A percentile compares a stretch with the other conserved stretches of the same genome.
phyloP scores from a whole-genome alignment of 1,284 basidiomycete species.

The Pseudozyma sp. region DNA sequence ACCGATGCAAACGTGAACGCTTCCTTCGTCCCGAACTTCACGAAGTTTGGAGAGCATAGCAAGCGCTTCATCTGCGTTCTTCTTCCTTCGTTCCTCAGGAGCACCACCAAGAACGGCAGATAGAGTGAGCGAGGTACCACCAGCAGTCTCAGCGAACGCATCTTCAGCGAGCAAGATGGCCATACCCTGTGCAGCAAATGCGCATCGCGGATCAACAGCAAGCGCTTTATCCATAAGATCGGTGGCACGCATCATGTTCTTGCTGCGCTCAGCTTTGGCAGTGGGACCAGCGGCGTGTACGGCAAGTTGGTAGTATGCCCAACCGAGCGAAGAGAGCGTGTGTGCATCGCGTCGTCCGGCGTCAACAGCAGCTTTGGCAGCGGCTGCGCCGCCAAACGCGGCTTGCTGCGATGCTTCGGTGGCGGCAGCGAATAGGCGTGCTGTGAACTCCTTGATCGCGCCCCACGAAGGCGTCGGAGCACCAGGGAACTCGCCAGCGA shows the following conservation, averaged over 20 bases:
- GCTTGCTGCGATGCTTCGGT: slow-evolving; percentile 36
- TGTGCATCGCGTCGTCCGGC: slow-evolving; percentile 61
- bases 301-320: slow-evolving; percentile 67
- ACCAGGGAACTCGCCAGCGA: slow-evolving; percentile 63
- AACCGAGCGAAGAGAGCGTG: slow-evolving; percentile 62
- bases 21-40: slow-evolving; percentile 65
- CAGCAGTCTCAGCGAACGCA: slow-evolving; percentile 54
- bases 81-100: slow-evolving; percentile 51
- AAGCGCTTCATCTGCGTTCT: slow-evolving; percentile 63
- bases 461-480: slow-evolving; percentile 60
- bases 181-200: slow-evolving; percentile 67
- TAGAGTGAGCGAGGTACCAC: slow-evolving; percentile 36
- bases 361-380: slow-evolving; percentile 55
- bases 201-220: slow-evolving; percentile 52
- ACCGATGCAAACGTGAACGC: slow-evolving; percentile 67
- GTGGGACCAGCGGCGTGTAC: slow-evolving; percentile 55
- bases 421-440: slow-evolving; percentile 60
- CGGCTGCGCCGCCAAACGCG: slow-evolving; percentile 54
- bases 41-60: slow-evolving; percentile 64
- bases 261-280: slow-evolving; percentile 55
- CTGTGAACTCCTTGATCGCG: slow-evolving; percentile 64
- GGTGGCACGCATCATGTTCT: slow-evolving; percentile 63
- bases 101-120: slow-evolving; percentile 26
- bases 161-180: slow-evolving; percentile 66
- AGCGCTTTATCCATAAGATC: slow-evolving; percentile 68